Base-by-base conservation (phyloP, 2,329 filamentous ascomycete genomes). In the Alternaria sp. region DNA sequence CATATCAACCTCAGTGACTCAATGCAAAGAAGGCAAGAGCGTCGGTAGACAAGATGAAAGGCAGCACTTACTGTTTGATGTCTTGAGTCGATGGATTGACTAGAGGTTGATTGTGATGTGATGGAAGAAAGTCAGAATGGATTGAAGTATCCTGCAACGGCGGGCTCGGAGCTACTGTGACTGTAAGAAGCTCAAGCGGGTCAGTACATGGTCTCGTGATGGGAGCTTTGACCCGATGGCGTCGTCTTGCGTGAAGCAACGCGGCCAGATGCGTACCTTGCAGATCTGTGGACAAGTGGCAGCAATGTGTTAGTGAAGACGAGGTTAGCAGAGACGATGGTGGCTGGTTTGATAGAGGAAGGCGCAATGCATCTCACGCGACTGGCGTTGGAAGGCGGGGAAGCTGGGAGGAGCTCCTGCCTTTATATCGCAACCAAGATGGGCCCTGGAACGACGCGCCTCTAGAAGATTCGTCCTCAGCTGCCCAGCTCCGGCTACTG, bases 191-290 rank as follows among this genome's bases (percentile, higher is more conserved):
- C 68, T 70, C 55, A 54, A 64, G 67, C 66, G 66, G 70, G 70
- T 78, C 75, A 73, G 73, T 73, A 61, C 66, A 58, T 61, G 71
- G 73, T 79, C 76, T 74, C 77, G 77, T 74, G 76, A 75, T 69
- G 51, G 58, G 59, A 74, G 74, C 75, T 74, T 68, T 68, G 74
- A 62, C 74, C 71, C 72, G 72, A 73, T 70, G 59, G 63, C 64
- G 64, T 66, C 58, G 54, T 70, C 58, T 60, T 66, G 56, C 55
- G 63, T 69, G 66, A 66, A 65, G 50, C 65, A 63, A 64, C 69
- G 62, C 64, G 62, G 64, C 61, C 60, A 30, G 37, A 33, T 55
- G 62, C 66, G 68, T 75, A 78, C 75, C 74, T 77, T 73, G 70
- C 69, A 71, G 71, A 63, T 66, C 55, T 60, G 45, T 58, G 28